Base-by-base conservation (phyloP, 257 asterid species). In the Striga asiatica region DNA sequence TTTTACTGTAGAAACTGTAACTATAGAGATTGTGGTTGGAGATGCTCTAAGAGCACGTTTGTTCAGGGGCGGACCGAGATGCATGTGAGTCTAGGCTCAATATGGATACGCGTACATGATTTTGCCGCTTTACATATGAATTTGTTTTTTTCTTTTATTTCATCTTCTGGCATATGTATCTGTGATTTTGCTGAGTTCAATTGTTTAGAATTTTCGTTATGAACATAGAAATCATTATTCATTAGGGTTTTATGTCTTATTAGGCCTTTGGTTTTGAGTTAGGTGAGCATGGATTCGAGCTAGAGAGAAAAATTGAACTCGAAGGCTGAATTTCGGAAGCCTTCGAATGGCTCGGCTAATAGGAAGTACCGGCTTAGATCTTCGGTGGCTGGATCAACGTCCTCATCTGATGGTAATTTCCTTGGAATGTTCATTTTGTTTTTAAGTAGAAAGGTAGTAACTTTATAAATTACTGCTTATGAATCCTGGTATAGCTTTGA, bases 311-410 rank as follows among this genome's bases (percentile, higher is more conserved):
- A 60, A 32, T 67, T 45, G 52, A 86, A 84, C 58, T 39, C 74
- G 12, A 77, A 66, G 69, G 69, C 82, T 3, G 83, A 80, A 32
- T 91, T 91, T 70, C 84, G 95, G 69, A 91, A 81, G 94, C 95
- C 84, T 12, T 35, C 70, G 3, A 80, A 60, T 63, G 98, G 84
- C 61, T 78, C 92, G 2, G 78, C 70, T 63, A 70, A 62, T 57
- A 67, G 98, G 77, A 84, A 80, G 72, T 91, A 91, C 74, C 69
- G 98, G 74, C 96, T 91, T 46, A 81, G 94, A 38, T 84, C 96
- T 72, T 86, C 96, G 12, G 56, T 48, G 5, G 78, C 67, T 18
- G 82, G 81, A 46, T 86, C 94, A 38, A 69, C 96, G 2, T 75
- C 78, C 54, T 65, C 91, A 2, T 62, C 85, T 11, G 93, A 76